phyloP scores from a whole-genome alignment of 805 yeast genomes.

The Hanseniaspora meyeri region DNA sequence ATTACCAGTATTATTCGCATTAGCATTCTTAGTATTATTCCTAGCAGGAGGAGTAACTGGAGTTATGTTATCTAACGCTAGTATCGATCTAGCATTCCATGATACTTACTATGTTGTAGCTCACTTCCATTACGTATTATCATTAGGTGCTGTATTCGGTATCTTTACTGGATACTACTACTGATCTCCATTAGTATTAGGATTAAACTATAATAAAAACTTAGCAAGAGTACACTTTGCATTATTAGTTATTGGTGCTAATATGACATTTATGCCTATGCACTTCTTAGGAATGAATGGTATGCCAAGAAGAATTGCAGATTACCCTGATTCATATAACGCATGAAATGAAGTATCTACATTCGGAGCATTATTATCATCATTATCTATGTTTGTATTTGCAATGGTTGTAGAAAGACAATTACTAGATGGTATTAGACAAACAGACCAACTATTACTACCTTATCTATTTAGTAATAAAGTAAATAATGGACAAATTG shows the following conservation, averaged over 20 bases:
- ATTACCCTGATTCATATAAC: constrained; percentile 15
- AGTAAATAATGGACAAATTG: background rate
- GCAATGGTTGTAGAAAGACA: constrained; percentile 4
- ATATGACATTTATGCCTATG: constrained; percentile 15
- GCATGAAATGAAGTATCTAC: constrained; percentile 9
- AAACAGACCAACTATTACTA: background rate
- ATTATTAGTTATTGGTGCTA: constrained; percentile 15
- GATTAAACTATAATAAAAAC: constrained; percentile 14
- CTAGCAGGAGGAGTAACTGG: constrained; percentile 19
- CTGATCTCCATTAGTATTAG: constrained; percentile 15
- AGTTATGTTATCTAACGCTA: constrained; percentile 18
- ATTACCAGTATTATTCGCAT: constrained; percentile 15
- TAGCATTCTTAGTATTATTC: constrained; percentile 19
- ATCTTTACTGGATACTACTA: constrained; percentile 16
- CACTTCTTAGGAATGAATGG: constrained; percentile 16
- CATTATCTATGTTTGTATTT: constrained; percentile 8
- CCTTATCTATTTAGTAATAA: background rate
- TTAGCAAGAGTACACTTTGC: constrained; percentile 16
- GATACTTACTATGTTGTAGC: constrained; percentile 15
- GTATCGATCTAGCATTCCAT: constrained; percentile 18
- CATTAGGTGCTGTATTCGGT: constrained; percentile 17
- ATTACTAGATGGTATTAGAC: background rate
- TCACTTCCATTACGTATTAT: constrained; percentile 17
- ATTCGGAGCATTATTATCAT: constrained; percentile 7
- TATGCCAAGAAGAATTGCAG: constrained; percentile 17